Base-by-base conservation (phyloP, 495 filamentous ascomycete genomes). In the Bombardia bombarda region DNA sequence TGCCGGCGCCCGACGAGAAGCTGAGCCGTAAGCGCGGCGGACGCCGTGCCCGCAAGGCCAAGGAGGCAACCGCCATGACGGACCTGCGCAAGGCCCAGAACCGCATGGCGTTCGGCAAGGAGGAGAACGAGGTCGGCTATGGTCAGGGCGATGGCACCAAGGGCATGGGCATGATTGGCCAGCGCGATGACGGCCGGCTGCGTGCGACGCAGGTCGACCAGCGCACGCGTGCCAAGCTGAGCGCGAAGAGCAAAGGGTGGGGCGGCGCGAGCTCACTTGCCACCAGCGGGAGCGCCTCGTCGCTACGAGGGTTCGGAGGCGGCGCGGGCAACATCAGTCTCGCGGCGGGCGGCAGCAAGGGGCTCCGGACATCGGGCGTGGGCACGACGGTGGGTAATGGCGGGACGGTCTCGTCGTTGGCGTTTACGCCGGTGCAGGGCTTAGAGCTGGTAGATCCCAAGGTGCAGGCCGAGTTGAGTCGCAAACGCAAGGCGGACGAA, bases 161-260 rank as follows among this genome's bases (percentile, higher is more conserved):
- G 45, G 92, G 92, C 20, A 62, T 98, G 51, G 92, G 92, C 39
- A 97, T 97, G 93, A 83, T 98, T 37, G 92, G 92, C 7, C 83
- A 87, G 57, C 69, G 80, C 40, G 83, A 90, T 60, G 87, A 85
- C 43, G 93, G 92, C 20, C 82, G 86, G 9, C 84, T 98, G 44
- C 83, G 92, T 30, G 83, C 78, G 13, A 70, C 84, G 21, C 88
- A 96, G 61, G 86, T 97, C 55, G 93, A 98, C 58, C 86, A 94
- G 52, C 79, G 89, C 32, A 98, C 92, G 16, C 75, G 86, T 38
- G 92, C 93, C 26, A 94, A 87, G 59, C 76, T 97, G 22, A 87
- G 83, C 57, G 90, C 93, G 53, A 94, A 90, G 70, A 92, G 92
- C 66, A 88, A 93, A 55, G 93, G 92, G 33, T 98, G 93, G 93